Percentiles rank a stretch among this genome's conserved stretches.
Evolutionary conservation across 2,329 filamentous ascomycete species (phyloP).

Genomic region (Colletotrichum navitas): DNA sequence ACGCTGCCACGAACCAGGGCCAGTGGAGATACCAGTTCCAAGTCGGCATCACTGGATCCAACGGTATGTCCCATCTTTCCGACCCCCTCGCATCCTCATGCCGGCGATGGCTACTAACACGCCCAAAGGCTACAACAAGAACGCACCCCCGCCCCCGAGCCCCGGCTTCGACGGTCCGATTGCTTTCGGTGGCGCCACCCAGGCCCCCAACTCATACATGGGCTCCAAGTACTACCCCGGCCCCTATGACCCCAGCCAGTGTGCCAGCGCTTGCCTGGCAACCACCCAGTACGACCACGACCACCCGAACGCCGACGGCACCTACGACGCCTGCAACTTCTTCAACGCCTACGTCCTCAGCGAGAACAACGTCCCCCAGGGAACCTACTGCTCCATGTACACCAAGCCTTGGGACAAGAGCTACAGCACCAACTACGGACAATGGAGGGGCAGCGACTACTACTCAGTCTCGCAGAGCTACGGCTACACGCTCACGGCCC

Average conservation of each 20-base stretch:
- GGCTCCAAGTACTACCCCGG: conserved; percentile 23
- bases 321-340: conserved; percentile 38
- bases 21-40: conserved; percentile 39
- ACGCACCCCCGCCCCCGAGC: background rate
- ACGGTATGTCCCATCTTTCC: conserved; percentile 21
- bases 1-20: conserved; percentile 34
- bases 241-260: conserved; percentile 21
- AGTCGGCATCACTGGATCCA: conserved; percentile 38
- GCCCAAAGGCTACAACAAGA: conserved; percentile 17
- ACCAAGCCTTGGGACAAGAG: conserved; percentile 26
- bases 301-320: conserved; percentile 28
- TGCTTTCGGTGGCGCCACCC: conserved; percentile 15
- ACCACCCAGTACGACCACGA: conserved; percentile 25
- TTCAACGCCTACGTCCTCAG: conserved; percentile 34
- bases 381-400: conserved; percentile 35
- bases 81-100: too few relatives aligned
- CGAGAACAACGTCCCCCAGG: conserved; percentile 14
- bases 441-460: conserved; percentile 25
- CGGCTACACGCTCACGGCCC: conserved; percentile 15
- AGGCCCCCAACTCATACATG: conserved; percentile 26
- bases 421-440: conserved; percentile 38
- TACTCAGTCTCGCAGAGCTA: conserved; percentile 35
- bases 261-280: conserved; percentile 23
- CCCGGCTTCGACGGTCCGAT: background rate
- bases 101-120: background rate